phyloP scores from a whole-genome alignment of 441 rosid genomes.

The Metrosideros polymorpha region DNA sequence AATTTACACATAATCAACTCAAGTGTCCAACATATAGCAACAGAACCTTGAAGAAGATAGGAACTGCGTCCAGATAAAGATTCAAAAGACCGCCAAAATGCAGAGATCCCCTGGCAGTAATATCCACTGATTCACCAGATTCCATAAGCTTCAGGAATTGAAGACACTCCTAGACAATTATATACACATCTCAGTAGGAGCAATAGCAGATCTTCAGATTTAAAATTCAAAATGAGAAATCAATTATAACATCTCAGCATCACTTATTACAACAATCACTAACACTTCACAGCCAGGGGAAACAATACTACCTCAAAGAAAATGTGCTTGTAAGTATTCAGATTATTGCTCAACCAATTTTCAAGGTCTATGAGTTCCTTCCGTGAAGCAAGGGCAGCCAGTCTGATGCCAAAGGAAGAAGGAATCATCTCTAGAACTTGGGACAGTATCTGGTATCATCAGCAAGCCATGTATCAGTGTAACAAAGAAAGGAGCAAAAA shows the following conservation, averaged over 20 bases:
- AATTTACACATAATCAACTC: neutral
- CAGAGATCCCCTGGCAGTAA: constrained; percentile 53
- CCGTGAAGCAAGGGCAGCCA: constrained; percentile 80
- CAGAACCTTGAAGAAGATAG: constrained; percentile 68
- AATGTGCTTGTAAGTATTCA: constrained; percentile 49
- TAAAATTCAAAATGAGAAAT: constrained; percentile 13
- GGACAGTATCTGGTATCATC: constrained; percentile 49
- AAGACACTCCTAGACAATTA: constrained; percentile 55
- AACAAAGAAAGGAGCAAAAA: neutral
- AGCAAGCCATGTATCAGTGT: neutral
- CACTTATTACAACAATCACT: neutral
- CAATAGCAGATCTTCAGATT: neutral
- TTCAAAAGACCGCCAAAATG: constrained; percentile 51
- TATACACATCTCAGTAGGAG: neutral
- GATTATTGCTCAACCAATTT: constrained; percentile 65
- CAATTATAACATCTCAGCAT: constrained; percentile 9
- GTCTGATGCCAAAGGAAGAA: constrained; percentile 51
- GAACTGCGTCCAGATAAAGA: constrained; percentile 52
- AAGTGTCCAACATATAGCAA: neutral
- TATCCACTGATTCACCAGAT: constrained; percentile 55
- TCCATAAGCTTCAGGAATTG: constrained; percentile 75
- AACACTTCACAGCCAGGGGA: neutral
- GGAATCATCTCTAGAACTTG: constrained; percentile 74
- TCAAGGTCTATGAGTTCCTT: constrained; percentile 79
- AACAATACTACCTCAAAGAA: constrained; percentile 62